Base-by-base conservation (phyloP, 2,329 filamentous ascomycete genomes). In the Bertia moriformis region DNA sequence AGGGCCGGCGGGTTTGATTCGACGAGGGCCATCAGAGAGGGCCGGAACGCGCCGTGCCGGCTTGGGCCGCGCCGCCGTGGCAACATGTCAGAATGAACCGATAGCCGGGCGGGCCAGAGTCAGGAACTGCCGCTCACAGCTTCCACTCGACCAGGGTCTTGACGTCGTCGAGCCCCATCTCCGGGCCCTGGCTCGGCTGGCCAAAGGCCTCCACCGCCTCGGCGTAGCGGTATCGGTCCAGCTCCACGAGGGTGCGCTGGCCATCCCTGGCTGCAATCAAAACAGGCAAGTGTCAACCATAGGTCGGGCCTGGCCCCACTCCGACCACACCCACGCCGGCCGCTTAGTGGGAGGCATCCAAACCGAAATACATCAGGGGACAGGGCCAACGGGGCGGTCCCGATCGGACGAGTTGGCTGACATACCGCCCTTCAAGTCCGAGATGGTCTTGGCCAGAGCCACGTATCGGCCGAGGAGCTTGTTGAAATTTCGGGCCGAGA, bases 121-220 rank as follows among this genome's bases (percentile, higher is more conserved):
- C 36, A 14, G 5, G n/a, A 14, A 41, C 19, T 29, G 20, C 38
- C 36, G 58, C 73, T 52, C 59, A 82, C 73, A 85, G 61, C 53
- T 85, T 85, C 79, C 80, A 85, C 37, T 79, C 68, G 7, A 83
- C 69, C 3, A 85, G 62, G 15, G 49, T 60, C 47, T 72, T 66
- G 22, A 83, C 61, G 48, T 83, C 70, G 1, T 66, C 60, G 37
- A 74, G 67, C 2, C 52, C 58, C 59, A 84, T 70, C 7, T 27
- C 22, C 10, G 54, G 45, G 14, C 50, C 49, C 7, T 53, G 45
- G 15, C 49, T 46, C 4, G 51, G 47, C 14, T 58, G 47, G 4
- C 55, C 46, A 43, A 81, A 73, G 2, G 48, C 44, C 1, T 54
- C 48, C 1, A 69, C 61, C 2, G 78, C 71, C 17, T 65, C 62